These are phyloP conservation scores for Drechslerella stenobrocha DNA, from an alignment of 2,329 filamentous ascomycete genomes.

Conservation along the genomic window DNA sequence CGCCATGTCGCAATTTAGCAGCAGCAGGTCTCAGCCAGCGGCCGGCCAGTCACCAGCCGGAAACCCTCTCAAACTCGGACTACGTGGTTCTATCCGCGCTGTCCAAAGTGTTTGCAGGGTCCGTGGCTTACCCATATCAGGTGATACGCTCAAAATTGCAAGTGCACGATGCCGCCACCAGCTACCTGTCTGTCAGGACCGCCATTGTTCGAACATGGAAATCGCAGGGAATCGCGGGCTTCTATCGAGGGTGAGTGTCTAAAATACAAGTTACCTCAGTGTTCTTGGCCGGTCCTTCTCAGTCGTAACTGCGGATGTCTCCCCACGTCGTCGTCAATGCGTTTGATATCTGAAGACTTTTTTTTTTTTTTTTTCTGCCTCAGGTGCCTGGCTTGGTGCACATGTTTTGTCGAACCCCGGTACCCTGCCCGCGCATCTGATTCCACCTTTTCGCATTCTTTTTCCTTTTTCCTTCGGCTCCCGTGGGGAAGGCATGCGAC, in stretches of 20 bases:
- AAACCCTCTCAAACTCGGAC: conserved; percentile 58
- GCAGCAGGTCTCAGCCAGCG: conserved; percentile 24
- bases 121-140: conserved; percentile 90
- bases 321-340: background rate
- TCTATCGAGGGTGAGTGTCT: conserved; percentile 73
- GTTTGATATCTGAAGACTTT: background rate
- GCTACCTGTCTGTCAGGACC: conserved; percentile 73
- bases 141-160: conserved; percentile 86
- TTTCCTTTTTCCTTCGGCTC: conserved; percentile 42
- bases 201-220: conserved; percentile 73
- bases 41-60: conserved; percentile 56
- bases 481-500: conserved; percentile 16
- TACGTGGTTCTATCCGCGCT: conserved; percentile 78
- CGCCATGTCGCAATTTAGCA: conserved; percentile 21
- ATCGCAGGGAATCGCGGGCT: conserved; percentile 78
- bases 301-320: background rate
- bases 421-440: conserved; percentile 45
- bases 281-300: background rate
- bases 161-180: conserved; percentile 76
- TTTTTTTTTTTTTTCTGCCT: conserved; percentile 3
- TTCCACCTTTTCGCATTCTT: conserved; percentile 46
- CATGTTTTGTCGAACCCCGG: conserved; percentile 14
- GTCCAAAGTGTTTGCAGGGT: conserved; percentile 86
- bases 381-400: conserved; percentile 41
- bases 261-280: conserved; percentile 8